Evolutionary conservation across 441 rosid genomes (phyloP).

Genomic region (Euphorbia celastroides): DNA sequence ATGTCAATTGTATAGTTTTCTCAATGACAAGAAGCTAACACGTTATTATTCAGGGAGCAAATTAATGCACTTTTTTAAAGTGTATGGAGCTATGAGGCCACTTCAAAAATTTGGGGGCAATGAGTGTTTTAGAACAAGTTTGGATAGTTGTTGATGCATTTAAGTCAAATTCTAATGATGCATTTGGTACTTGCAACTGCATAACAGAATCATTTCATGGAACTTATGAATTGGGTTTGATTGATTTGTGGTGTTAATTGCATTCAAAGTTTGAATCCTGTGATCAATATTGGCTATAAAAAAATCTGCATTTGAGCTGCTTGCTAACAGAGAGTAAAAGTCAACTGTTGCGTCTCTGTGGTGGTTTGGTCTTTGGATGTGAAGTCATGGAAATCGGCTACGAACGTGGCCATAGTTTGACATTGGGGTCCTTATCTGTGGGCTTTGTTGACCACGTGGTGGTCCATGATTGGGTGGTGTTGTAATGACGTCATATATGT

Average conservation of each 20-base stretch:
- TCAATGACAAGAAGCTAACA: no score
- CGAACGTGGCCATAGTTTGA: background rate
- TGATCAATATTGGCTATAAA: background rate
- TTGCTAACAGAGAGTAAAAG: background rate
- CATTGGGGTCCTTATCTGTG: background rate
- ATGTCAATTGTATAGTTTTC: no score
- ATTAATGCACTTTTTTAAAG: no score
- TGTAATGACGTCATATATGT: background rate
- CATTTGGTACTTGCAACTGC: background rate
- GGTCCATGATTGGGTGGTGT: background rate
- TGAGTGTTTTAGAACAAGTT: background rate
- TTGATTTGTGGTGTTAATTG: background rate
- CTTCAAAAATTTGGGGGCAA: background rate
- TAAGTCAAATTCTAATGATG: background rate
- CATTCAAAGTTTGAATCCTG: background rate
- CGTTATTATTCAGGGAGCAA: no score
- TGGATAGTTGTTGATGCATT: no score
- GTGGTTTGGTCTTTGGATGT: slow-evolving; percentile 2
- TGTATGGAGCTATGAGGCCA: no score
- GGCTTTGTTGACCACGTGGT: slow-evolving; percentile 12
- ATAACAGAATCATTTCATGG: background rate
- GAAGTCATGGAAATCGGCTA: slow-evolving; percentile 26
- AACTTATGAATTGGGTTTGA: background rate
- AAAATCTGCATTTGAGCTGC: background rate
- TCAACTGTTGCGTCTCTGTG: background rate